These are phyloP conservation scores for Chaetothyriales sp. DNA, from an alignment of 2,329 filamentous ascomycete species.

Conservation along the genomic window DNA sequence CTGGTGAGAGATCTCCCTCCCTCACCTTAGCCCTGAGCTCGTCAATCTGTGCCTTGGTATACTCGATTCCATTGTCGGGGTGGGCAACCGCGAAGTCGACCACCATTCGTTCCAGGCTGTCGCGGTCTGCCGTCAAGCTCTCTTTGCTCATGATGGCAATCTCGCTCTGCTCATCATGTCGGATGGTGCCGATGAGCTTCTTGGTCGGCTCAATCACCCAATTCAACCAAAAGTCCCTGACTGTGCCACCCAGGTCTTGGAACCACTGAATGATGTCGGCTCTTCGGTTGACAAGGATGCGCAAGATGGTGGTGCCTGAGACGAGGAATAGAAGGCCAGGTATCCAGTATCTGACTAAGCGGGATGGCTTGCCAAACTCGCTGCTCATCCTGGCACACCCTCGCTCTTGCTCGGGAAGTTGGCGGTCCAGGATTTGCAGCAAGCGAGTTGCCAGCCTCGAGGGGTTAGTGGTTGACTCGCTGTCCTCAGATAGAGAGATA, in stretches of 20 bases:
- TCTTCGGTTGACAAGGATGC: constrained; percentile 58
- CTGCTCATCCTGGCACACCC: constrained; percentile 43
- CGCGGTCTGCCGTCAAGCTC: constrained; percentile 76
- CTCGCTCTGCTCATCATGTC: constrained; percentile 82
- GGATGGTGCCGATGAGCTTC: constrained; percentile 79
- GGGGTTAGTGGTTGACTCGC: constrained; percentile 15
- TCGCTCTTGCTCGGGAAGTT: constrained; percentile 53
- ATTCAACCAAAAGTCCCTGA: constrained; percentile 85
- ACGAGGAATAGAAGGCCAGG: constrained; percentile 57
- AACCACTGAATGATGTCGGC: constrained; percentile 72
- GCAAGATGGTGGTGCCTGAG: constrained; percentile 76
- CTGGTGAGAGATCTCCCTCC: constrained; percentile 84
- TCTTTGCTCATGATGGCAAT: constrained; percentile 94
- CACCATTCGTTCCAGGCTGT: constrained; percentile 93
- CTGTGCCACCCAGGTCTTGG: constrained; percentile 60
- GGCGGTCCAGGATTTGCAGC: constrained; percentile 48
- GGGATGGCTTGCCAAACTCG: constrained; percentile 61
- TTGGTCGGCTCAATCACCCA: constrained; percentile 81
- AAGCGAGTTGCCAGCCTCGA: constrained; percentile 24
- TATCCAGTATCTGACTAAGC: constrained; percentile 75
- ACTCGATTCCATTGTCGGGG: constrained; percentile 41
- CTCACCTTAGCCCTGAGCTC: constrained; percentile 67
- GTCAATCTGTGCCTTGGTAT: constrained; percentile 57
- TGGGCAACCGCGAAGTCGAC: constrained; percentile 87
- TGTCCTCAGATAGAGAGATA: constrained; percentile 27